Evolutionary conservation across 1,139 yeast species (phyloP).

Genomic region (Hyphopichia burtonii): DNA sequence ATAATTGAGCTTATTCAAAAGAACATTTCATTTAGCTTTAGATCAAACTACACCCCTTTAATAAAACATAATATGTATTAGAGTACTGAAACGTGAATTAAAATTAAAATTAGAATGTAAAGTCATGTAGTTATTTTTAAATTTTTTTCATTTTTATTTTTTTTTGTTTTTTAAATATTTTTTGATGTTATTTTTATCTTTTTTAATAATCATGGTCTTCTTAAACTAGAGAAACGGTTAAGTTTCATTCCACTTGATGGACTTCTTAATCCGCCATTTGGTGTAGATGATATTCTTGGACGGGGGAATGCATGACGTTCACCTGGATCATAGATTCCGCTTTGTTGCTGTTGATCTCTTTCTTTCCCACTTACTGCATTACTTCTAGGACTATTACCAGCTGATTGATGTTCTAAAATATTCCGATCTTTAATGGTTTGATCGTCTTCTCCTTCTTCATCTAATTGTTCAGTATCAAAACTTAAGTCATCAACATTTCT

Average conservation of each 20-base stretch:
- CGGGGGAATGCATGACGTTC: constrained; percentile 36
- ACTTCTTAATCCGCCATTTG: constrained; percentile 13
- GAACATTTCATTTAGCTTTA: too few species aligned
- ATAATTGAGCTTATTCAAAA: too few species aligned
- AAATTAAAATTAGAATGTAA: too few species aligned
- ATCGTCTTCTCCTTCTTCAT: constrained; percentile 16
- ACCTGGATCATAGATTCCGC: constrained; percentile 16
- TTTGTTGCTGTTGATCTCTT: constrained; percentile 1
- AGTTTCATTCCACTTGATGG: constrained; percentile 18
- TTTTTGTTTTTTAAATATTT: background rate
- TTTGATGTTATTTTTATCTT: background rate
- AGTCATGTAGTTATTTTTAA: too few species aligned
- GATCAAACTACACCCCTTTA: too few species aligned
- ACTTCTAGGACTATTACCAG: background rate
- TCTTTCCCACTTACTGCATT: background rate
- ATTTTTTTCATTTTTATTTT: background rate
- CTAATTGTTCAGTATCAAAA: constrained; percentile 34
- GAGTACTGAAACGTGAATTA: too few species aligned
- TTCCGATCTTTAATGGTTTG: background rate
- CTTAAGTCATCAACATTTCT: constrained; percentile 63
- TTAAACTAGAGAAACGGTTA: constrained; percentile 22
- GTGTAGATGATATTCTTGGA: constrained; percentile 24
- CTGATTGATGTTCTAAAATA: background rate
- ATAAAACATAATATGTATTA: too few species aligned
- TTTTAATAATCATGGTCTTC: constrained; percentile 9